Conservation (phyloP, 2,329 filamentous ascomycete species). For the Bipolaris cookei region DNA sequence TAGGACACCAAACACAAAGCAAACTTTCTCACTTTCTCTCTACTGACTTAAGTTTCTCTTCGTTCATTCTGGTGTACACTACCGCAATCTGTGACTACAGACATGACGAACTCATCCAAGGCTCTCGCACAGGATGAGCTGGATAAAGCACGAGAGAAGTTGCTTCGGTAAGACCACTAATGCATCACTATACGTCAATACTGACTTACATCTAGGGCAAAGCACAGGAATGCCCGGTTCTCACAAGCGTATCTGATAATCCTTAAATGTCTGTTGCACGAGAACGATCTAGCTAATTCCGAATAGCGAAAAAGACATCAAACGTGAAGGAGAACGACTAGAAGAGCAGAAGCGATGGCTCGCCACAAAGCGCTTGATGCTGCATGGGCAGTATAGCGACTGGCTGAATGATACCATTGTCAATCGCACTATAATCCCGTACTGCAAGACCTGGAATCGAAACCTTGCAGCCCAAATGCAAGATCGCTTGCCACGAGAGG, state of each 20-base stretch:
- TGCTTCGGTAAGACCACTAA: not conserved
- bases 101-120: not conserved
- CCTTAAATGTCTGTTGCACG: not conserved
- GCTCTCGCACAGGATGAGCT: not conserved
- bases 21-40: not conserved
- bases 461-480: constrained; percentile 5
- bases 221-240: not conserved
- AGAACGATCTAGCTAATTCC: not conserved
- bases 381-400: constrained; percentile 1
- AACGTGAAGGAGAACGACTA: not conserved
- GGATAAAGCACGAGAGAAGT: not conserved
- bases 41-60: not conserved
- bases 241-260: not conserved
- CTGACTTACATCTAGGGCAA: not conserved
- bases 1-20: not conserved
- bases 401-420: constrained; percentile 4
- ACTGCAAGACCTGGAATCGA: constrained; percentile 5
- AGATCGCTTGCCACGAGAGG: not conserved
- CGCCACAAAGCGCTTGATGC: constrained; percentile 5
- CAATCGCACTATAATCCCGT: constrained; percentile 3
- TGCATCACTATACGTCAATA: not conserved
- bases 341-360: constrained; percentile 3
- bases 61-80: not conserved
- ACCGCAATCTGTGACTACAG: not conserved
- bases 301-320: not conserved